These are phyloP conservation scores for Penicillium subrubescens DNA, from an alignment of 495 filamentous ascomycete species.

Conservation along the genomic window DNA sequence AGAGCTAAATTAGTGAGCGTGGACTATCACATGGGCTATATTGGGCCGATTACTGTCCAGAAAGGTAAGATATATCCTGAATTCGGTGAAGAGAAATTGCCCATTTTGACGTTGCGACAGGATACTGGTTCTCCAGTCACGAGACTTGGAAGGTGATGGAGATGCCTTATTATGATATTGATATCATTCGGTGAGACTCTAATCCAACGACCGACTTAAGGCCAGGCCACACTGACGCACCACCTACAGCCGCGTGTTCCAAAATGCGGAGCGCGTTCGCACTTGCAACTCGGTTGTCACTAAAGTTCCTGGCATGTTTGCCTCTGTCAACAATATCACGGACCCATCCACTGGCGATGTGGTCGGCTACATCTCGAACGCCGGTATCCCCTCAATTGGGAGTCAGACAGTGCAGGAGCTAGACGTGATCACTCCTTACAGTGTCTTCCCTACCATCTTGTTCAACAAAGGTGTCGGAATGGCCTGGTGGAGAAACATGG, in stretches of 20 bases:
- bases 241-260: constrained; percentile 23
- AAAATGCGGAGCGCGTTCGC: constrained; percentile 37
- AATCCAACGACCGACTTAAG: neutral
- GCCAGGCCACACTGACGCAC: neutral
- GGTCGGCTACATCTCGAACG: constrained; percentile 36
- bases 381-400: constrained; percentile 33
- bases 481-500: constrained; percentile 44
- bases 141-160: constrained; percentile 42
- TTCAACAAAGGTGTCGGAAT: constrained; percentile 34
- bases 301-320: constrained; percentile 37
- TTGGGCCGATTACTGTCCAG: constrained; percentile 40
- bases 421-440: constrained; percentile 37
- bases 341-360: constrained; percentile 29
- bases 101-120: neutral
- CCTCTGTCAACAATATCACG: constrained; percentile 39
- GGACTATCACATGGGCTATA: constrained; percentile 31
- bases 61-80: constrained; percentile 21
- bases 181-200: constrained; percentile 28
- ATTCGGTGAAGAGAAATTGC: neutral
- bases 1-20: constrained; percentile 34
- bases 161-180: constrained; percentile 39
- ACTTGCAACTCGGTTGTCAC: constrained; percentile 38
- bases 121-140: constrained; percentile 40
- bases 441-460: constrained; percentile 33
- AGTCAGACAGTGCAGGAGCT: constrained; percentile 36